Conservation (phyloP, 495 filamentous ascomycete genomes). For the Xylaria cubensis region DNA sequence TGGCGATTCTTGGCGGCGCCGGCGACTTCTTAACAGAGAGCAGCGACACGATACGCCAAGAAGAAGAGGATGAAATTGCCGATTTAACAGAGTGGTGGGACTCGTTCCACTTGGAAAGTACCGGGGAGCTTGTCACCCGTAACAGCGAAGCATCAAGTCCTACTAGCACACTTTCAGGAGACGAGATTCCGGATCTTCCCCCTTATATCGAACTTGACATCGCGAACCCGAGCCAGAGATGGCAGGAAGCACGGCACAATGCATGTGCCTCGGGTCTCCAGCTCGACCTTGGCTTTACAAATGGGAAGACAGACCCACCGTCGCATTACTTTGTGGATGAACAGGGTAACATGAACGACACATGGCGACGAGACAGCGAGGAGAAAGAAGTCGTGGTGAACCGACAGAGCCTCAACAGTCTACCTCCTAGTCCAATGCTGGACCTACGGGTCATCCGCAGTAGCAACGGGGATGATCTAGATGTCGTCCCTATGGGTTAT, state of each 20-base stretch:
- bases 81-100: slow-evolving; percentile 54
- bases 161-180: slow-evolving; percentile 39
- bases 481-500: slow-evolving; percentile 60
- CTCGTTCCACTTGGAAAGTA: slow-evolving; percentile 46
- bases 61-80: slow-evolving; percentile 48
- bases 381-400: slow-evolving; percentile 27
- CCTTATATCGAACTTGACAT: slow-evolving; percentile 33
- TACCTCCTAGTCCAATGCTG: slow-evolving; percentile 60
- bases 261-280: slow-evolving; percentile 25
- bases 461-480: slow-evolving; percentile 47
- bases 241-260: slow-evolving; percentile 30
- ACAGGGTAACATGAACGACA: slow-evolving; percentile 16
- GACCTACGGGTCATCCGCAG: slow-evolving; percentile 50
- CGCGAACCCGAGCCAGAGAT: slow-evolving; percentile 31
- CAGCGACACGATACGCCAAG: slow-evolving; percentile 48
- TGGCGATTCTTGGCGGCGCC: slow-evolving; percentile 58
- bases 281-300: slow-evolving; percentile 30
- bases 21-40: slow-evolving; percentile 53
- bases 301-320: slow-evolving; percentile 27
- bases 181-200: slow-evolving; percentile 37
- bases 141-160: slow-evolving; percentile 36
- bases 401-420: slow-evolving; percentile 47
- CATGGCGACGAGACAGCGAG: slow-evolving; percentile 22
- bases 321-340: neutral
- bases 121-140: slow-evolving; percentile 43